Conservation (phyloP, 2,329 filamentous ascomycete species). For the Aspergillus texensis region DNA sequence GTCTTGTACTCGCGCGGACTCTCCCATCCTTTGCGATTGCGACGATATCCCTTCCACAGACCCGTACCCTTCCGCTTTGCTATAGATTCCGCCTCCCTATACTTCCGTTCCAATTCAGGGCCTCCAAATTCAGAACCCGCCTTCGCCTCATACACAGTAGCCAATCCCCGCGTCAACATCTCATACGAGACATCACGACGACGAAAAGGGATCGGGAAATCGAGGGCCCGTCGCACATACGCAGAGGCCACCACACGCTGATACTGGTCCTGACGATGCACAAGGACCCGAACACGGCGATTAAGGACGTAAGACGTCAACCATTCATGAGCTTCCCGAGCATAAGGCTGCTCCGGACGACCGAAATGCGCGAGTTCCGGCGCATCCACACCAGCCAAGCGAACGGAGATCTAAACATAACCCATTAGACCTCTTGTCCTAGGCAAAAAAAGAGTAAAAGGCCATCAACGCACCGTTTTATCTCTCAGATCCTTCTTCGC, state of each 20-base stretch:
- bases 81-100: slow-evolving; percentile 50
- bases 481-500: slow-evolving; percentile 70
- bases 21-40: slow-evolving; percentile 64
- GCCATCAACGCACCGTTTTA: slow-evolving; percentile 65
- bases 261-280: slow-evolving; percentile 89
- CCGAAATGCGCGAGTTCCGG: slow-evolving; percentile 94
- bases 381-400: slow-evolving; percentile 89
- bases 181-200: slow-evolving; percentile 82
- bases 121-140: slow-evolving; percentile 85
- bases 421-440: neutral
- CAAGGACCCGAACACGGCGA: slow-evolving; percentile 75
- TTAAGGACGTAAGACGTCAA: slow-evolving; percentile 72
- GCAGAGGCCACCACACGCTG: slow-evolving; percentile 87
- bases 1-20: slow-evolving; percentile 88
- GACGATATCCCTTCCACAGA: slow-evolving; percentile 69
- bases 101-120: slow-evolving; percentile 54
- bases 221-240: slow-evolving; percentile 62
- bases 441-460: neutral
- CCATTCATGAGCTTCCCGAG: slow-evolving; percentile 79
- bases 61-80: slow-evolving; percentile 68
- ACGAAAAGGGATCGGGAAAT: slow-evolving; percentile 49
- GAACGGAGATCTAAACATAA: slow-evolving; percentile 70
- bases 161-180: slow-evolving; percentile 83
- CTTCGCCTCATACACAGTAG: slow-evolving; percentile 93
- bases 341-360: slow-evolving; percentile 78